A percentile compares a stretch with the other conserved stretches of the same genome.
These are phyloP conservation scores for Colletotrichum plurivorum DNA, from an alignment of 2,329 filamentous ascomycete genomes.

Conservation along the genomic window DNA sequence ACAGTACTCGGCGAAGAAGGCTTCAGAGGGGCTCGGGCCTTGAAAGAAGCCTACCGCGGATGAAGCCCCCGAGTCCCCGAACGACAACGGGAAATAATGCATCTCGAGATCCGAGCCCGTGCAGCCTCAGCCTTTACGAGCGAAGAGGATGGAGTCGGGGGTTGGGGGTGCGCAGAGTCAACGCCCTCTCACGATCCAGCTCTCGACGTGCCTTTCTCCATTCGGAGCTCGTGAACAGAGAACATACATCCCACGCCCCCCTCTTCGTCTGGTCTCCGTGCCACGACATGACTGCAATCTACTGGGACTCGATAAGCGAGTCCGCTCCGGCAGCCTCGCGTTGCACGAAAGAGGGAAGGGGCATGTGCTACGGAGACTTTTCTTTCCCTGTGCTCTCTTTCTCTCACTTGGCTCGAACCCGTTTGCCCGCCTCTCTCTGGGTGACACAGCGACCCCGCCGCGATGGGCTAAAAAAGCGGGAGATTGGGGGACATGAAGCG, in stretches of 20 bases:
- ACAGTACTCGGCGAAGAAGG: too few relatives aligned
- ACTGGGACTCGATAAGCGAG: slow-evolving; percentile 38
- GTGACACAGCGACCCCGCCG: neutral
- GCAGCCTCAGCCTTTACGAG: too few relatives aligned
- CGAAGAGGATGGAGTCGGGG: too few relatives aligned
- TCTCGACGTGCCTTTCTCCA: neutral
- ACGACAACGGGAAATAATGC: too few relatives aligned
- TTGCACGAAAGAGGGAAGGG: slow-evolving; percentile 20
- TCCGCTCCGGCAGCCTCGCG: slow-evolving; percentile 9
- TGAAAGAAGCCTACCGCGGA: too few relatives aligned
- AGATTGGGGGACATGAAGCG: neutral
- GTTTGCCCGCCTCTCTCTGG: too few relatives aligned
- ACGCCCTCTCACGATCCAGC: neutral
- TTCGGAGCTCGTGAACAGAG: neutral
- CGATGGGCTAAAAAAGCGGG: neutral
- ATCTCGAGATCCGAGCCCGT: too few relatives aligned
- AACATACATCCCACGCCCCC: neutral
- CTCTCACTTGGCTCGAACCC: too few relatives aligned
- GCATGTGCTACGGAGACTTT: slow-evolving; percentile 33
- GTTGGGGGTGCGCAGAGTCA: too few relatives aligned
- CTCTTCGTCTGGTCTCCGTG: neutral
- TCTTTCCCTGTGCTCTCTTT: neutral
- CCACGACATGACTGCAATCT: slow-evolving; percentile 28
- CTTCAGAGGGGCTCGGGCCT: too few relatives aligned
- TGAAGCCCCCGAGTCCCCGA: too few relatives aligned